A percentile compares a stretch with the other conserved stretches of the same genome.
phyloP scores from a whole-genome alignment of 2,329 filamentous ascomycete species.

The Hyphodiscus sp. region DNA sequence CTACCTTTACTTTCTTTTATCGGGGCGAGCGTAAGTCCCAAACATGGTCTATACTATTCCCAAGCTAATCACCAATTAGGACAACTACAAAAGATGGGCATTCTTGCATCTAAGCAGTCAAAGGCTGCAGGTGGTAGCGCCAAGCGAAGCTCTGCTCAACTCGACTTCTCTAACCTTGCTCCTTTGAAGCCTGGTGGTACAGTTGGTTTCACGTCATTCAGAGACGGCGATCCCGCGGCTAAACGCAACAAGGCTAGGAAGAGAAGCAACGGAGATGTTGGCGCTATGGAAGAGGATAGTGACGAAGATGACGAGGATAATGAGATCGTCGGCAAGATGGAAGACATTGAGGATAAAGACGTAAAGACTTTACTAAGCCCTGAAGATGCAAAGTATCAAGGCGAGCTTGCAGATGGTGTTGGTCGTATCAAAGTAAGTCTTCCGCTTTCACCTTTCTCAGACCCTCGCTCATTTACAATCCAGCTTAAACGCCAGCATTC shows the following conservation, averaged over 20 bases:
- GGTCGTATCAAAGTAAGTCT: conserved; percentile 68
- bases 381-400: conserved; percentile 66
- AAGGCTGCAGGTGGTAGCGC: conserved; percentile 52
- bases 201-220: conserved; percentile 83
- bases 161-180: conserved; percentile 79
- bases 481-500: conserved; percentile 80
- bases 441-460: neutral
- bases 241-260: conserved; percentile 54
- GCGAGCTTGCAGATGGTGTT: conserved; percentile 73
- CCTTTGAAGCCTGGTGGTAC: conserved; percentile 83
- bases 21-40: conserved; percentile 76
- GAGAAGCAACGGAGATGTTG: conserved; percentile 53
- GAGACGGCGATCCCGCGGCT: conserved; percentile 57
- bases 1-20: conserved; percentile 96
- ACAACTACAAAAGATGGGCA: conserved; percentile 95
- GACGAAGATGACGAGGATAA: conserved; percentile 69
- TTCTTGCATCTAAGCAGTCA: conserved; percentile 63
- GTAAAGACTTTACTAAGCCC: conserved; percentile 53
- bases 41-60: neutral
- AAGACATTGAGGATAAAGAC: conserved; percentile 57
- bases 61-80: conserved; percentile 43
- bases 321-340: conserved; percentile 57
- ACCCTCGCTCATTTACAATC: conserved; percentile 23
- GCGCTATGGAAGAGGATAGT: conserved; percentile 62
- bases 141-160: conserved; percentile 77